Percentiles rank a stretch among this genome's conserved stretches.
Evolutionary conservation across 495 filamentous ascomycete genomes (phyloP).

Genomic region (Tuber aestivum): DNA sequence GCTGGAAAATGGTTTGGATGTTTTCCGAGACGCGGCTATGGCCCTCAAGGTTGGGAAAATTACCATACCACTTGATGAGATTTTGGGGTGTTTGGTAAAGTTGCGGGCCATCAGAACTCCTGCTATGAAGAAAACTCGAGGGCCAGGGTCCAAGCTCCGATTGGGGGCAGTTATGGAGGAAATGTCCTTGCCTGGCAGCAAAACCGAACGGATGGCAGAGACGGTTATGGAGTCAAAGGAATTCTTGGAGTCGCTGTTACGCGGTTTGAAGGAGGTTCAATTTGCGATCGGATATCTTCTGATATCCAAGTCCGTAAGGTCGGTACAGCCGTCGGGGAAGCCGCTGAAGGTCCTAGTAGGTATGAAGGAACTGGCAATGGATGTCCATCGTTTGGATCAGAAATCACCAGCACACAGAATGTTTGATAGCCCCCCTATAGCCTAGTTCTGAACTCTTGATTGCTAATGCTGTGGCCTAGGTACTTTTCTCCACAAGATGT

Average conservation of each 20-base stretch:
- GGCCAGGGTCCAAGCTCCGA: conserved; percentile 52
- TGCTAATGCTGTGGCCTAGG: conserved; percentile 21
- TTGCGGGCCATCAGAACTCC: conserved; percentile 26
- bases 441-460: conserved; percentile 3
- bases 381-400: conserved; percentile 86
- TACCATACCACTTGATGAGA: conserved; percentile 84
- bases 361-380: conserved; percentile 92
- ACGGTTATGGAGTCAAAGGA: conserved; percentile 90
- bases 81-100: conserved; percentile 55
- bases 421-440: conserved; percentile 42
- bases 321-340: conserved; percentile 57
- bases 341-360: conserved; percentile 77
- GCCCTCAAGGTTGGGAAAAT: conserved; percentile 84
- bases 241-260: conserved; percentile 80
- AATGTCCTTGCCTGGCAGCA: conserved; percentile 60
- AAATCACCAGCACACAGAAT: conserved; percentile 94
- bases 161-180: conserved; percentile 76
- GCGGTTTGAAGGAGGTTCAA: conserved; percentile 92
- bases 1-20: conserved; percentile 79
- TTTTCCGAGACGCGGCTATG: conserved; percentile 82
- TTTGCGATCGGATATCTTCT: conserved; percentile 91
- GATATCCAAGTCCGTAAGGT: conserved; percentile 67
- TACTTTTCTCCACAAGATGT: conserved; percentile 92
- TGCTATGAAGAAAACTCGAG: conserved; percentile 12
- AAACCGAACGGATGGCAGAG: conserved; percentile 69